Evolutionary conservation across 2,329 filamentous ascomycete genomes (phyloP).

Genomic region (Alternaria triticimaculans): DNA sequence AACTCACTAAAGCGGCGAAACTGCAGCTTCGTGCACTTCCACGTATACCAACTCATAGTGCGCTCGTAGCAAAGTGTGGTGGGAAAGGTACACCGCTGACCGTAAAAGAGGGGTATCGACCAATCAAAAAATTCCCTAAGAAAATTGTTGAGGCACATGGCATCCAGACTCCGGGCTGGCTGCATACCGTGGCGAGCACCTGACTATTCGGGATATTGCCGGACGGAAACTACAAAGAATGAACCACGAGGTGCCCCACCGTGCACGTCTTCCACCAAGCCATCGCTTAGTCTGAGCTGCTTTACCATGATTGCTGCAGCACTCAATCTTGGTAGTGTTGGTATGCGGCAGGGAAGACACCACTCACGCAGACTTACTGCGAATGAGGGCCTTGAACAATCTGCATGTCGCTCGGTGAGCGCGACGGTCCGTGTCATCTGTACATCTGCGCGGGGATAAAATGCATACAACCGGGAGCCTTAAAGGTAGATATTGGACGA

Average conservation of each 20-base stretch:
- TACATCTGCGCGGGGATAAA: constrained; percentile 18
- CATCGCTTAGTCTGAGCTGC: not conserved
- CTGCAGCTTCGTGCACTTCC: constrained; percentile 9
- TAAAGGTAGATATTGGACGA: constrained; percentile 17
- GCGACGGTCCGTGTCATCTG: constrained; percentile 31
- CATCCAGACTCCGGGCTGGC: constrained; percentile 27
- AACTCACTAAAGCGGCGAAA: constrained; percentile 1
- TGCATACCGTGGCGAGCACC: constrained; percentile 42
- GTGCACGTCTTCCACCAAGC: constrained; percentile 9
- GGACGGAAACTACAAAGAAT: constrained; percentile 21
- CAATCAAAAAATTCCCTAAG: constrained; percentile 34
- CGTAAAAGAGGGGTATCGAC: constrained; percentile 34
- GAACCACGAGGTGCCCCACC: constrained; percentile 21
- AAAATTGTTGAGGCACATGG: constrained; percentile 37
- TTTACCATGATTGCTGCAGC: constrained; percentile 3
- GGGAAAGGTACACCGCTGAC: constrained; percentile 34
- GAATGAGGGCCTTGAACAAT: constrained; percentile 19
- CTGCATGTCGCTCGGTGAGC: constrained; percentile 24
- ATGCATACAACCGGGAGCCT: constrained; percentile 17
- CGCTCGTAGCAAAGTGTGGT: constrained; percentile 27
- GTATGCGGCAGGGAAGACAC: constrained; percentile 20
- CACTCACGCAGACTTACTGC: constrained; percentile 17
- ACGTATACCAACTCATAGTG: constrained; percentile 40
- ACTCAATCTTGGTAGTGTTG: not conserved
- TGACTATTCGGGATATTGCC: constrained; percentile 33